A percentile compares a stretch with the other conserved stretches of the same genome.
Evolutionary conservation across 257 asterid genomes (phyloP).

Genomic region (Ophiorrhiza pumila): DNA sequence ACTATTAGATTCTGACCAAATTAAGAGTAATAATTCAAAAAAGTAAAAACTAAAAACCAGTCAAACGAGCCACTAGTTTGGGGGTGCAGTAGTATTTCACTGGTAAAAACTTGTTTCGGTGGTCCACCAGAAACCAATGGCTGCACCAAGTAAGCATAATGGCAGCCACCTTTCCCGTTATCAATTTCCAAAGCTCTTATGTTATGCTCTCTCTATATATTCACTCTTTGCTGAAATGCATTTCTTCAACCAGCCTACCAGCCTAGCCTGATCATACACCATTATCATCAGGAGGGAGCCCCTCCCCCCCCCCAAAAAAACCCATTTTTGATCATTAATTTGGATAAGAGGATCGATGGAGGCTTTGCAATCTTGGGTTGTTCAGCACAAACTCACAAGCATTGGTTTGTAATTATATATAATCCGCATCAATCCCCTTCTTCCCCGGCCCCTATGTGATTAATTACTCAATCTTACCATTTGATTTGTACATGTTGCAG

Average conservation of each 20-base stretch:
- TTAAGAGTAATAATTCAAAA: no score
- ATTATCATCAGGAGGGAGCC: neutral
- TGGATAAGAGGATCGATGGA: slow-evolving; percentile 52
- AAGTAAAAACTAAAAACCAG: slow-evolving; percentile 4
- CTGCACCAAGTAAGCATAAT: no score
- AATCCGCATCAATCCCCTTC: no score
- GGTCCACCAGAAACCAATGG: slow-evolving; percentile 37
- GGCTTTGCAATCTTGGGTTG: slow-evolving; percentile 62
- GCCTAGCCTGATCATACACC: no score
- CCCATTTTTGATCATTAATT: neutral
- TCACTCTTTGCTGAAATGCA: neutral
- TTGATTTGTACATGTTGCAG: slow-evolving; percentile 26
- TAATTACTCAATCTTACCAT: no score
- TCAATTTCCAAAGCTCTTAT: no score
- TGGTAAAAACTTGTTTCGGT: neutral
- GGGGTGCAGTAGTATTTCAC: slow-evolving; percentile 20
- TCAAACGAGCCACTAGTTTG: slow-evolving; percentile 25
- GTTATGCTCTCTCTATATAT: slow-evolving; percentile 22
- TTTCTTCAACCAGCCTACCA: no score
- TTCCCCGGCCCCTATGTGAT: no score
- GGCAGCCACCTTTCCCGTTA: slow-evolving; percentile 3
- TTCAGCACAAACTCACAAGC: slow-evolving; percentile 68
- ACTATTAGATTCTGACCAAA: no score
- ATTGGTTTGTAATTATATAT: slow-evolving; percentile 36
- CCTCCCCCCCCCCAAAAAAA: neutral